A percentile compares a stretch with the other conserved stretches of the same genome.
phyloP scores from a whole-genome alignment of 2,329 filamentous ascomycete species.

The Fusarium floridanum region DNA sequence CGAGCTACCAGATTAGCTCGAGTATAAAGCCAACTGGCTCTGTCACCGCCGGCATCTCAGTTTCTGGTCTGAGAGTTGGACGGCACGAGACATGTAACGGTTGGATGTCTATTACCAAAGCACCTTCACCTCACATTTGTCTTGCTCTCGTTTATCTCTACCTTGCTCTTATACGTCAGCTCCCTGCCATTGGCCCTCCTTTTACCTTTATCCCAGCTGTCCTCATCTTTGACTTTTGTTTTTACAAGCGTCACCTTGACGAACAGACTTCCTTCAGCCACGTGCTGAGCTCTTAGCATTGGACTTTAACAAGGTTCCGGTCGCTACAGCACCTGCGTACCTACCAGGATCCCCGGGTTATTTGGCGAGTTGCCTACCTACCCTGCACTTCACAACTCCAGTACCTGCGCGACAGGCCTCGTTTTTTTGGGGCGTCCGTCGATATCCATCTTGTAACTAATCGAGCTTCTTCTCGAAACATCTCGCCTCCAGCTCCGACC shows the following conservation, averaged over 20 bases:
- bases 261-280: not conserved
- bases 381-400: constrained; percentile 22
- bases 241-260: not conserved
- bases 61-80: constrained; percentile 51
- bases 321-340: not conserved
- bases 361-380: constrained; percentile 19
- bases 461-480: not conserved
- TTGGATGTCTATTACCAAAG: constrained; percentile 53
- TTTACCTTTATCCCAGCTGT: not conserved
- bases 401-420: not conserved
- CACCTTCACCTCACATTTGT: constrained; percentile 40
- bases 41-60: constrained; percentile 48
- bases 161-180: not conserved
- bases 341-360: not conserved
- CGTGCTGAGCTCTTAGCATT: not conserved
- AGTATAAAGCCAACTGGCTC: constrained; percentile 58
- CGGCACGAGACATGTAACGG: constrained; percentile 59
- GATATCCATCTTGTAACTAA: constrained; percentile 5
- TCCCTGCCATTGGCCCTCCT: constrained; percentile 18
- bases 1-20: constrained; percentile 30
- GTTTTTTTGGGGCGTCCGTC: not conserved
- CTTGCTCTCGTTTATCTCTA: constrained; percentile 17
- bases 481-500: constrained; percentile 5
- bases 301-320: not conserved
- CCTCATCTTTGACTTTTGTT: constrained; percentile 3